These are phyloP conservation scores for Grosmannia serpens DNA, from an alignment of 2,329 filamentous ascomycete species.

Conservation along the genomic window DNA sequence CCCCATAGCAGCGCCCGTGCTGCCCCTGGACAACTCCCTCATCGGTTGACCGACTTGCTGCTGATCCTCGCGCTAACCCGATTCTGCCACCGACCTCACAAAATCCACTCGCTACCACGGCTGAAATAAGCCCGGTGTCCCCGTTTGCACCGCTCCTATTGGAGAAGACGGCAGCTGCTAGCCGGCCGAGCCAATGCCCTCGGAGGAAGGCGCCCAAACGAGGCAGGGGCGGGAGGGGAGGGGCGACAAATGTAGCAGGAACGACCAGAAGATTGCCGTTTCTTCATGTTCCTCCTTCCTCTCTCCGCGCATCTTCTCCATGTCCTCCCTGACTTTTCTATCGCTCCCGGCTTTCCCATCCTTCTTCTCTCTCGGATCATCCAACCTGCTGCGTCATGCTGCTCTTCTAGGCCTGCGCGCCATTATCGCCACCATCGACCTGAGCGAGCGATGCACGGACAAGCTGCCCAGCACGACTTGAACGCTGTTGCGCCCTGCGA, in stretches of 20 bases:
- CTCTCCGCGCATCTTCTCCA: background rate
- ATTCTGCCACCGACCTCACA: slow-evolving; percentile 22
- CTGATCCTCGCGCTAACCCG: slow-evolving; percentile 18
- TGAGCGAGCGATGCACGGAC: background rate
- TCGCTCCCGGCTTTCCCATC: no score
- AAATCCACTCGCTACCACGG: background rate
- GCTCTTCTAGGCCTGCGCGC: background rate
- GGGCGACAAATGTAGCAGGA: slow-evolving; percentile 7
- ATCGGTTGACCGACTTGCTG: slow-evolving; percentile 10
- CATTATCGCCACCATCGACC: background rate
- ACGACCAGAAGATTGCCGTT: background rate
- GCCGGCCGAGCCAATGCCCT: background rate
- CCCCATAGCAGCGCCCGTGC: background rate
- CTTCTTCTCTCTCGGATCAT: background rate
- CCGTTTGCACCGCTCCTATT: background rate
- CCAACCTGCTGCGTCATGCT: background rate
- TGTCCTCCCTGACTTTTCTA: background rate
- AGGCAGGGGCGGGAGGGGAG: slow-evolving; percentile 1
- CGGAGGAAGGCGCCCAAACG: background rate
- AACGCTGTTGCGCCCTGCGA: background rate
- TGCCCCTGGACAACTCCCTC: slow-evolving; percentile 3
- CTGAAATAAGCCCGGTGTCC: background rate
- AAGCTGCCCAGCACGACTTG: background rate
- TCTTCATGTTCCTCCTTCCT: background rate
- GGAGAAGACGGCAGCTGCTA: background rate